These are phyloP conservation scores for Nidula niveotomentosa DNA, from an alignment of 1,284 basidiomycete genomes.

Conservation along the genomic window DNA sequence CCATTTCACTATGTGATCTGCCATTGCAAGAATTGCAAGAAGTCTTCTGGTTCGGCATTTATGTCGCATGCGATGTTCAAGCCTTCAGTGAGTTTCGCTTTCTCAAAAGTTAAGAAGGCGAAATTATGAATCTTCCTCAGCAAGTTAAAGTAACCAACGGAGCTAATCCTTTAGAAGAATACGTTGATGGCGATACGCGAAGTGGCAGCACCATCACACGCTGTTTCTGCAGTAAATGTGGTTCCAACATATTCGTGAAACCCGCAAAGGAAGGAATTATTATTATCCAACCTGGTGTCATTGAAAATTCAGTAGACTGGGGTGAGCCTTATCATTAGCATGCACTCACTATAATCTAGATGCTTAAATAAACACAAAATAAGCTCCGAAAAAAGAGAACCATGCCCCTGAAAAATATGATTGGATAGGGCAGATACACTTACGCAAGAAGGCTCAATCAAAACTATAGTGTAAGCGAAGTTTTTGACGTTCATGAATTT, in stretches of 20 bases:
- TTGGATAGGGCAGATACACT: not conserved
- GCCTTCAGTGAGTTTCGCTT: constrained; percentile 16
- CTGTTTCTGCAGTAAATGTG: constrained; percentile 33
- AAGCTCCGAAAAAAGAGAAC: not conserved
- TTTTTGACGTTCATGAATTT: not conserved
- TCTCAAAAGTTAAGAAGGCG: not conserved
- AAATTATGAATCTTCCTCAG: not conserved
- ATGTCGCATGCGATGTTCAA: constrained; percentile 30
- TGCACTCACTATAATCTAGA: not conserved
- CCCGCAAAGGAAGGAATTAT: constrained; percentile 21
- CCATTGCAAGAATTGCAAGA: constrained; percentile 33
- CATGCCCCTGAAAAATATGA: not conserved
- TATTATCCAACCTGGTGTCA: constrained; percentile 18
- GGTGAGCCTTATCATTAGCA: constrained; percentile 10
- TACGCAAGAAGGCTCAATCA: not conserved
- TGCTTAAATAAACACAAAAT: not conserved
- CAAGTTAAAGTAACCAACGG: too few relatives aligned
- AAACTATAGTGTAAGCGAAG: not conserved
- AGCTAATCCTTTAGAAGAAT: constrained; percentile 20
- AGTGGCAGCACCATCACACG: constrained; percentile 28
- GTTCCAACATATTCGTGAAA: constrained; percentile 27
- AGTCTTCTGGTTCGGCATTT: constrained; percentile 29
- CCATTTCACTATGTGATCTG: constrained; percentile 31
- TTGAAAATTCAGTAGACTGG: constrained; percentile 22
- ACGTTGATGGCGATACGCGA: constrained; percentile 24